Conservation (phyloP, 768 basidiomycete genomes). For the Termitomyces bulborhizus region DNA sequence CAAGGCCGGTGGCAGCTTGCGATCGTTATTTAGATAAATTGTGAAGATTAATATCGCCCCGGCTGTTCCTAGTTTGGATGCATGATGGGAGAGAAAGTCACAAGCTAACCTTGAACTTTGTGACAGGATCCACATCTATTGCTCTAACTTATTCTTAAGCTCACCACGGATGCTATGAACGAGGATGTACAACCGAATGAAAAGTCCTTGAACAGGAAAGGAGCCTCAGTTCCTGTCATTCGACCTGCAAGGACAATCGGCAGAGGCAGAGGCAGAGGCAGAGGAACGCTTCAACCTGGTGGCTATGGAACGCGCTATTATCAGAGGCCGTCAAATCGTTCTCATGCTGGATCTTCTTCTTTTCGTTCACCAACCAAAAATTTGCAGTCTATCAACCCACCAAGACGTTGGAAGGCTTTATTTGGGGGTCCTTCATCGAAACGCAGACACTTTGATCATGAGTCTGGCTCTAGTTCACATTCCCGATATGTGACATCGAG, state of each 20-base stretch:
- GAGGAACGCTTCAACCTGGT: not conserved
- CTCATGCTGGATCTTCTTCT: not conserved
- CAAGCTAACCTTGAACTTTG: not conserved
- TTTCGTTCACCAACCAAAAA: not conserved
- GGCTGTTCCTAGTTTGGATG: too few species aligned
- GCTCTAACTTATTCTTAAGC: conserved; percentile 2
- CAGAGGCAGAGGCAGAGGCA: not conserved
- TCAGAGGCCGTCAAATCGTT: not conserved
- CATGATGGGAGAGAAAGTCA: not conserved
- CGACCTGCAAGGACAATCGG: not conserved
- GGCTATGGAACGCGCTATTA: not conserved
- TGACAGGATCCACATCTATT: not conserved
- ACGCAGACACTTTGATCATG: conserved; percentile 4
- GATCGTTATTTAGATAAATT: too few species aligned
- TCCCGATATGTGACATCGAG: not conserved
- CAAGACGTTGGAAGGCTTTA: not conserved
- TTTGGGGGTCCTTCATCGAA: not conserved
- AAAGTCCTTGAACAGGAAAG: conserved; percentile 7
- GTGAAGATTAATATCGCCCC: too few species aligned
- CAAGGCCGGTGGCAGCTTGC: too few species aligned
- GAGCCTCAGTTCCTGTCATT: conserved; percentile 8
- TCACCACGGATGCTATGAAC: conserved; percentile 11
- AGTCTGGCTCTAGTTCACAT: not conserved
- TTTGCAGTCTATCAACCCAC: not conserved
- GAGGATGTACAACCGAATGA: conserved; percentile 17